These are phyloP conservation scores for Acanthochlamys bracteata DNA, from an alignment of 106 monocot genomes.

Conservation along the genomic window DNA sequence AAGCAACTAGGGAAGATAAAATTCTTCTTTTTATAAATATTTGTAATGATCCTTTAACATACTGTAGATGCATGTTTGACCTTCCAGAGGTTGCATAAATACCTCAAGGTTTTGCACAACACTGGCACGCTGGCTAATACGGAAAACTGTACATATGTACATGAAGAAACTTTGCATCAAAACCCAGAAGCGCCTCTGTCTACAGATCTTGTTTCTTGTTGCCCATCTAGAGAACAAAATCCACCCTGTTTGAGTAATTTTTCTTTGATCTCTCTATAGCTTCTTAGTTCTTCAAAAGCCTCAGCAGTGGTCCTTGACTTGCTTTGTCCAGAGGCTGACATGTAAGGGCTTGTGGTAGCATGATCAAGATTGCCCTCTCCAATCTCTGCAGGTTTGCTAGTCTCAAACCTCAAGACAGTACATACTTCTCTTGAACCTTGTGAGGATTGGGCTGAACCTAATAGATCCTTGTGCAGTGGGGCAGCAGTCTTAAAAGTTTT, in stretches of 20 bases:
- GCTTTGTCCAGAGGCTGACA: conserved; percentile 20
- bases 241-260: conserved; percentile 31
- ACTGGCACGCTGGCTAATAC: not conserved
- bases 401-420: not conserved
- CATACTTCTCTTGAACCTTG: conserved; percentile 7
- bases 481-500: conserved; percentile 53
- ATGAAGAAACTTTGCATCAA: conserved; percentile 11
- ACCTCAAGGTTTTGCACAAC: conserved; percentile 11
- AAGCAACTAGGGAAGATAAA: not conserved
- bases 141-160: conserved; percentile 38
- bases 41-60: not conserved
- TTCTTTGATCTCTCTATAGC: conserved; percentile 51
- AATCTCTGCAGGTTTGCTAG: conserved; percentile 5
- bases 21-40: not conserved
- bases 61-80: not conserved
- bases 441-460: not conserved
- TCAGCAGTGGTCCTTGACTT: conserved; percentile 57
- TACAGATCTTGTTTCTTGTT: conserved; percentile 4
- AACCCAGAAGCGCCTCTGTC: conserved; percentile 8
- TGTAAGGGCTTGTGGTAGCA: conserved; percentile 6
- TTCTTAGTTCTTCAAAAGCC: conserved; percentile 58
- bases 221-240: conserved; percentile 7
- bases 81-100: conserved; percentile 1
- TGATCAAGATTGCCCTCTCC: not conserved
- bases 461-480: conserved; percentile 35